phyloP scores from a whole-genome alignment of 1,284 basidiomycete species.

The Rhodofomes roseus region DNA sequence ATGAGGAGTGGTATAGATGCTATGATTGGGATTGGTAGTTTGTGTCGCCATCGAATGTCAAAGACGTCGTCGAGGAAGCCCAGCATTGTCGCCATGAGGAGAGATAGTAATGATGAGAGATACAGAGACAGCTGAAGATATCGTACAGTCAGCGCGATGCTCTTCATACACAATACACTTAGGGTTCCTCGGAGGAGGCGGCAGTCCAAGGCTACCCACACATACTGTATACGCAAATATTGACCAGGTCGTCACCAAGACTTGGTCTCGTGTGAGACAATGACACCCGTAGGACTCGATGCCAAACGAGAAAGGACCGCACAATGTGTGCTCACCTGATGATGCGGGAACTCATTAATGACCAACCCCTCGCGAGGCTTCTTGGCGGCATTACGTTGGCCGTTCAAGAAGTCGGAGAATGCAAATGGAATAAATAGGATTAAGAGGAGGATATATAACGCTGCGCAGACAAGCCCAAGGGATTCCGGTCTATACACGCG shows the following conservation, averaged over 20 bases:
- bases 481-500: conserved; percentile 77
- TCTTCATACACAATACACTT: not conserved
- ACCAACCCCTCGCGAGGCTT: conserved; percentile 58
- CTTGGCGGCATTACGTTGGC: conserved; percentile 36
- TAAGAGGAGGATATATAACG: conserved; percentile 83
- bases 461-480: conserved; percentile 86
- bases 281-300: too few relatives aligned
- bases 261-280: too few relatives aligned
- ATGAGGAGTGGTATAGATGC: conserved; percentile 93
- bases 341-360: conserved; percentile 77
- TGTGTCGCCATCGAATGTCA: conserved; percentile 98
- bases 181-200: too few relatives aligned
- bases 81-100: conserved; percentile 89
- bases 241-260: too few relatives aligned
- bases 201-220: too few relatives aligned
- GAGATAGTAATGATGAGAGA: conserved; percentile 86
- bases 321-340: conserved; percentile 56
- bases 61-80: conserved; percentile 98
- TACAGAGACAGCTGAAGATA: conserved; percentile 77
- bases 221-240: too few relatives aligned
- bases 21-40: conserved; percentile 95
- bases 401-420: conserved; percentile 70
- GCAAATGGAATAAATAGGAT: conserved; percentile 89
- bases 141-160: not conserved
- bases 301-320: too few relatives aligned